Evolutionary conservation across 768 basidiomycete species (phyloP).

Genomic region (Tylopilus cervinicoccineus): DNA sequence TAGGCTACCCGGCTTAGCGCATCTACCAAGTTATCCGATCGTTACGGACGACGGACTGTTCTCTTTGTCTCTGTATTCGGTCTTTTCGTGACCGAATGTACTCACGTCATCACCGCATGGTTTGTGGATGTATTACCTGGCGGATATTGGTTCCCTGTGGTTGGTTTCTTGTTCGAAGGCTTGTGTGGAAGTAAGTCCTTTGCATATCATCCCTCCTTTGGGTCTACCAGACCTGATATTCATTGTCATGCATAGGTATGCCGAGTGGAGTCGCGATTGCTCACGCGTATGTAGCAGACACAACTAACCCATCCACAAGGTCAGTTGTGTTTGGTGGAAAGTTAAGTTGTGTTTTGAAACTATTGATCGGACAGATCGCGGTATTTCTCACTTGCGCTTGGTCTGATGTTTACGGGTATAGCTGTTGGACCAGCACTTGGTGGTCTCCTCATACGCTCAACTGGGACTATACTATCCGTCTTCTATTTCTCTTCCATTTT

Average conservation of each 20-base stretch:
- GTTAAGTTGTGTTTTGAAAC: constrained; percentile 1
- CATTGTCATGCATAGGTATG: constrained; percentile 38
- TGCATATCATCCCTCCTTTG: neutral
- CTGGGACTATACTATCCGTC: constrained; percentile 52
- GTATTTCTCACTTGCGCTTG: constrained; percentile 60
- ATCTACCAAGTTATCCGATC: constrained; percentile 63
- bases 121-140: constrained; percentile 64
- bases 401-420: constrained; percentile 70
- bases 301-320: constrained; percentile 52
- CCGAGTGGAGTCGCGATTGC: constrained; percentile 46
- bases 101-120: constrained; percentile 60
- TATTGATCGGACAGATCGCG: constrained; percentile 44
- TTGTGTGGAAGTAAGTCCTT: constrained; percentile 58
- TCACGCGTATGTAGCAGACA: constrained; percentile 71
- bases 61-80: constrained; percentile 62
- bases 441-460: constrained; percentile 55
- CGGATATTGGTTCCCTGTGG: constrained; percentile 74
- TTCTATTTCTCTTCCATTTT: constrained; percentile 63
- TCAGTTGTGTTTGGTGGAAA: constrained; percentile 22
- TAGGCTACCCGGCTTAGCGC: neutral
- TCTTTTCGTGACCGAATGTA: constrained; percentile 56
- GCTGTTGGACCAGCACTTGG: constrained; percentile 76
- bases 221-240: neutral
- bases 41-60: constrained; percentile 63
- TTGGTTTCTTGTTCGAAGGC: constrained; percentile 67